Evolutionary conservation across 345 rosid species (phyloP).

Genomic region (Gossypium longicalyx): DNA sequence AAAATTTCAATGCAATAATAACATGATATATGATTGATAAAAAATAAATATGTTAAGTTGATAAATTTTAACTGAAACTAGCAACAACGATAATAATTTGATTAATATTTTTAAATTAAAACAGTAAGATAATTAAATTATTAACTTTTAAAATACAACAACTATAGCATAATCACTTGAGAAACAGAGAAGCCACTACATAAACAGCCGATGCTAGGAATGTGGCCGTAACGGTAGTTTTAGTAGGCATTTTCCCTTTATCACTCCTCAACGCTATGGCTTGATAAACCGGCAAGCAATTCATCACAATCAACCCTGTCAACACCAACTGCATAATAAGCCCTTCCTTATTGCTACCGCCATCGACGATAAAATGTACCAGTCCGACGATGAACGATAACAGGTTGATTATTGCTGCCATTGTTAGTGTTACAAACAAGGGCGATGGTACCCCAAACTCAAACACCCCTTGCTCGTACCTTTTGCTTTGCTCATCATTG

Average conservation of each 20-base stretch:
- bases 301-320: slow-evolving; percentile 33
- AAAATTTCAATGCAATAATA: too few relatives aligned
- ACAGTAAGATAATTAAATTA: too few relatives aligned
- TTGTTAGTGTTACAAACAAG: slow-evolving; percentile 41
- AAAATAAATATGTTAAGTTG: too few relatives aligned
- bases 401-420: slow-evolving; percentile 45
- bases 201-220: slow-evolving; percentile 27
- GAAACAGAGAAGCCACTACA: slow-evolving; percentile 8
- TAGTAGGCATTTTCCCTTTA: slow-evolving; percentile 39
- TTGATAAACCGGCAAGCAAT: slow-evolving; percentile 45
- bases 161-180: background rate
- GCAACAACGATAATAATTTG: too few relatives aligned
- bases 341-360: slow-evolving; percentile 23
- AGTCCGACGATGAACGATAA: slow-evolving; percentile 26
- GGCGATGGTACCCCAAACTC: slow-evolving; percentile 59
- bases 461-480: slow-evolving; percentile 49
- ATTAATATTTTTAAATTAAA: too few relatives aligned
- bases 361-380: background rate
- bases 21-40: too few relatives aligned
- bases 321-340: slow-evolving; percentile 28
- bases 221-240: slow-evolving; percentile 16
- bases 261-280: slow-evolving; percentile 47
- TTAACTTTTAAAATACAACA: too few relatives aligned
- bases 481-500: slow-evolving; percentile 45
- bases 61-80: too few relatives aligned